Conservation (phyloP, 2,329 filamentous ascomycete genomes). For the Aspergillus sergii region DNA sequence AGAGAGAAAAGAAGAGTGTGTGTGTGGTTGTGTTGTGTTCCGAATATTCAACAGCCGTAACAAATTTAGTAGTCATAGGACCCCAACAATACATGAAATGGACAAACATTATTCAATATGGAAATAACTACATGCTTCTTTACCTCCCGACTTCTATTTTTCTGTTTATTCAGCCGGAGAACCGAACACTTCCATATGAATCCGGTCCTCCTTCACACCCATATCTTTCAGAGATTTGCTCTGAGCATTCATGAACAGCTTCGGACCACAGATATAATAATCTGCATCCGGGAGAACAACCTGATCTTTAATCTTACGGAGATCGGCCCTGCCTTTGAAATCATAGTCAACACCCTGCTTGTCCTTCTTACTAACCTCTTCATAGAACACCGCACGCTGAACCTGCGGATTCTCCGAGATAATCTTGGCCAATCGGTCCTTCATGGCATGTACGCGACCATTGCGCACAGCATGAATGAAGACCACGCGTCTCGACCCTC, state of each 20-base stretch:
- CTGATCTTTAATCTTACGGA: constrained; percentile 56
- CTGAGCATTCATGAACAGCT: constrained; percentile 62
- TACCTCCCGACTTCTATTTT: not conserved
- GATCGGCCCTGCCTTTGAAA: constrained; percentile 59
- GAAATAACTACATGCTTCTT: not conserved
- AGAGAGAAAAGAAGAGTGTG: too few relatives aligned
- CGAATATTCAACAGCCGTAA: too few relatives aligned
- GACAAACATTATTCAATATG: not conserved
- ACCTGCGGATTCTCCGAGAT: constrained; percentile 62
- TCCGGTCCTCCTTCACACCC: constrained; percentile 24
- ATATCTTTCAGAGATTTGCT: constrained; percentile 22
- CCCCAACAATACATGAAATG: not conserved
- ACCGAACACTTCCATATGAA: constrained; percentile 33
- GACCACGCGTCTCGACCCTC: constrained; percentile 53
- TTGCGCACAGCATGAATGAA: constrained; percentile 62
- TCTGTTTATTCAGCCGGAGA: constrained; percentile 5
- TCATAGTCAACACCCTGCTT: constrained; percentile 61
- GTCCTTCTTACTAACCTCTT: constrained; percentile 48
- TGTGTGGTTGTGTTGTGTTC: too few relatives aligned
- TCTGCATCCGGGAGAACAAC: constrained; percentile 61
- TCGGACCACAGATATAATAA: constrained; percentile 74
- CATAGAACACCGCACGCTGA: constrained; percentile 60
- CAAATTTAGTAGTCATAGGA: too few relatives aligned
- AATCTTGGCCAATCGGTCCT: constrained; percentile 46
- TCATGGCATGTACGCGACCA: constrained; percentile 54